These are phyloP conservation scores for Aspergillus clavatus DNA, from an alignment of 2,329 filamentous ascomycete species.

Conservation along the genomic window DNA sequence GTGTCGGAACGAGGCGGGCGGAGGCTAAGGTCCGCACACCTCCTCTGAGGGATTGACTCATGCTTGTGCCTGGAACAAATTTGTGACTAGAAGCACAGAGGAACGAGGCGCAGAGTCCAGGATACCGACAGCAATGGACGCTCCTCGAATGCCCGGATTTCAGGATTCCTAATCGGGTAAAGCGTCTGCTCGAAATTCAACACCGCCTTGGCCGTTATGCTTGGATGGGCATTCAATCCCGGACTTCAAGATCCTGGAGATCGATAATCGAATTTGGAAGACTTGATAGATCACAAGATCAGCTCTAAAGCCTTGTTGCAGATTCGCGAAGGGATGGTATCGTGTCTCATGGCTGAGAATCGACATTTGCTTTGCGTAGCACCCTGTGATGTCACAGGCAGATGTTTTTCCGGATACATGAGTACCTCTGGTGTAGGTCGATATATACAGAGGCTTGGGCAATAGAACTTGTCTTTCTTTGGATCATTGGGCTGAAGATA, in stretches of 20 bases:
- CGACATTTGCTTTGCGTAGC: no score
- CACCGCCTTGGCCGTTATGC: not conserved
- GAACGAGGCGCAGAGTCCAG: conserved; percentile 3
- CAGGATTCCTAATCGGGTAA: conserved; percentile 17
- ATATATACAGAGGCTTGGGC: no score
- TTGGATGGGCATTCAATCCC: not conserved
- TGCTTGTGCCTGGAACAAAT: conserved; percentile 22
- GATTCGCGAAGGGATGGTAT: no score
- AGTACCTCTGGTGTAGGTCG: no score
- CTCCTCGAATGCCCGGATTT: conserved; percentile 14
- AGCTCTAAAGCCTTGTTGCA: no score
- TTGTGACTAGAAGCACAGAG: conserved; percentile 6
- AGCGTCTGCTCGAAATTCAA: conserved; percentile 12
- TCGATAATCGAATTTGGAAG: not conserved
- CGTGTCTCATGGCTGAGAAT: no score
- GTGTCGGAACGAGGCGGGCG: conserved; percentile 27
- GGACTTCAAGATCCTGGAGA: not conserved
- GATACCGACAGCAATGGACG: conserved; percentile 5
- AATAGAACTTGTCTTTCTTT: no score
- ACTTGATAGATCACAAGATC: not conserved
- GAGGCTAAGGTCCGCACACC: conserved; percentile 32
- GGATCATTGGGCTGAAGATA: no score
- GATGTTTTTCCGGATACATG: no score
- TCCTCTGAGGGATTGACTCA: conserved; percentile 35
- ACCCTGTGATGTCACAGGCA: no score